Conservation (phyloP, 2,329 filamentous ascomycete genomes). For the Botrytis pseudocinerea region DNA sequence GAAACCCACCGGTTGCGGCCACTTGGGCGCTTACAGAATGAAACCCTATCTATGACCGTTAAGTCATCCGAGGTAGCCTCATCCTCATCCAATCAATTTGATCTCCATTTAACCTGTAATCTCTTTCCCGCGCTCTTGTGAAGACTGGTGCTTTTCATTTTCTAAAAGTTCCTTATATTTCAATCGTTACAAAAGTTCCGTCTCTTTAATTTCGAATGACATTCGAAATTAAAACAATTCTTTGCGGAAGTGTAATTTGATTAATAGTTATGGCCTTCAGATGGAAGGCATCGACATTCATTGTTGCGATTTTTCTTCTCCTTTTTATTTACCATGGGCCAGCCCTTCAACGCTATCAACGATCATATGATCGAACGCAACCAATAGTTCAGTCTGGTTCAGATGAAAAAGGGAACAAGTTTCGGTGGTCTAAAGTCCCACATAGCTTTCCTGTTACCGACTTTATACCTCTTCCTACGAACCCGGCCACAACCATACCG, state of each 20-base stretch:
- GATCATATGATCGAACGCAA: not conserved
- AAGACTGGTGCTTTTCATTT: not conserved
- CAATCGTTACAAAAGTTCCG: not conserved
- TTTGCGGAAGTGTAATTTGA: not conserved
- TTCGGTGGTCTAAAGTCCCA: slow-evolving; percentile 19
- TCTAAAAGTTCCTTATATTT: not conserved
- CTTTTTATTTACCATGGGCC: slow-evolving; percentile 4
- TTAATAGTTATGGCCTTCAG: slow-evolving; percentile 5
- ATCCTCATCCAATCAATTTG: not conserved
- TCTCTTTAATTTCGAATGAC: not conserved
- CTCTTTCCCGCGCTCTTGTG: not conserved
- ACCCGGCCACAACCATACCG: slow-evolving; percentile 24
- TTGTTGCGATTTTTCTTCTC: slow-evolving; percentile 6
- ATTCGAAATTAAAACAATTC: not conserved
- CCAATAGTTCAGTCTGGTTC: not conserved
- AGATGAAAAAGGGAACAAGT: not conserved
- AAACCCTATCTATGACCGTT: not conserved
- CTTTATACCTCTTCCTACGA: slow-evolving; percentile 21
- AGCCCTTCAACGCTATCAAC: not conserved
- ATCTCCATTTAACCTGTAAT: not conserved
- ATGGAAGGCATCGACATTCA: slow-evolving; percentile 8
- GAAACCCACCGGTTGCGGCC: too few relatives aligned
- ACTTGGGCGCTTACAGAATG: not conserved
- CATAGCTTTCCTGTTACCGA: slow-evolving; percentile 25
- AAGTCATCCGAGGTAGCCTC: not conserved